Evolutionary conservation across 148 eudicot species (phyloP).

Genomic region (Nepenthes mirabilis): DNA sequence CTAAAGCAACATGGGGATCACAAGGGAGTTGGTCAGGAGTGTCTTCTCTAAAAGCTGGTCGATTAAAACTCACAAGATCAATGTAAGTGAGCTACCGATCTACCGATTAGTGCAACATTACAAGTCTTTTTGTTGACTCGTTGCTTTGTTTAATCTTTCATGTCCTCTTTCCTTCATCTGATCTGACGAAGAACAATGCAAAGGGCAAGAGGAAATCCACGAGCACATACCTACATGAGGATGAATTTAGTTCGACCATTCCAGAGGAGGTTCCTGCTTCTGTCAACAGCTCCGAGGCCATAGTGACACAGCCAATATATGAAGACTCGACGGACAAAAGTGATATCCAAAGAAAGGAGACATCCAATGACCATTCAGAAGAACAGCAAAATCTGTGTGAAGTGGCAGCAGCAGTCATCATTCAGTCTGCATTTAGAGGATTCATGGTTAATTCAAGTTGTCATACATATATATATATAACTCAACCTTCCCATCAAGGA

Average conservation of each 20-base stretch:
- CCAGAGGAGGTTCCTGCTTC: constrained; percentile 66
- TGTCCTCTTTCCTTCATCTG: not conserved
- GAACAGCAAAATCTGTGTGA: constrained; percentile 17
- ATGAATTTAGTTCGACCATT: constrained; percentile 43
- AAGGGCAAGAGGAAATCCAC: constrained; percentile 41
- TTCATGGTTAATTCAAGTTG: constrained; percentile 32
- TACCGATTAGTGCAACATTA: no score
- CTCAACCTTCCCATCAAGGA: no score
- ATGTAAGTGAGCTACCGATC: constrained; percentile 25
- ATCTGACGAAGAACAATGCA: constrained; percentile 23
- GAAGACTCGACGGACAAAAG: constrained; percentile 6
- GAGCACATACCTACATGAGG: constrained; percentile 68
- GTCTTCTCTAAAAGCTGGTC: constrained; percentile 61
- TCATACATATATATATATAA: not conserved
- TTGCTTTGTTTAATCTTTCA: not conserved
- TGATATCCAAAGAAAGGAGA: constrained; percentile 20
- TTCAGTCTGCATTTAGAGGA: constrained; percentile 54
- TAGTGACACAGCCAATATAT: constrained; percentile 38
- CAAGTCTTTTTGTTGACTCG: not conserved
- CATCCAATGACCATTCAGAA: constrained; percentile 3
- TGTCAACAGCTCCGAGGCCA: constrained; percentile 47
- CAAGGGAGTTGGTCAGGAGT: constrained; percentile 67
- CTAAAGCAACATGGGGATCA: constrained; percentile 46
- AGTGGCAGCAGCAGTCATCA: constrained; percentile 51
- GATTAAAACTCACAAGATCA: constrained; percentile 19